Evolutionary conservation across 2,329 filamentous ascomycete species (phyloP).

Genomic region (Pseudophaeomoniella oleicola): DNA sequence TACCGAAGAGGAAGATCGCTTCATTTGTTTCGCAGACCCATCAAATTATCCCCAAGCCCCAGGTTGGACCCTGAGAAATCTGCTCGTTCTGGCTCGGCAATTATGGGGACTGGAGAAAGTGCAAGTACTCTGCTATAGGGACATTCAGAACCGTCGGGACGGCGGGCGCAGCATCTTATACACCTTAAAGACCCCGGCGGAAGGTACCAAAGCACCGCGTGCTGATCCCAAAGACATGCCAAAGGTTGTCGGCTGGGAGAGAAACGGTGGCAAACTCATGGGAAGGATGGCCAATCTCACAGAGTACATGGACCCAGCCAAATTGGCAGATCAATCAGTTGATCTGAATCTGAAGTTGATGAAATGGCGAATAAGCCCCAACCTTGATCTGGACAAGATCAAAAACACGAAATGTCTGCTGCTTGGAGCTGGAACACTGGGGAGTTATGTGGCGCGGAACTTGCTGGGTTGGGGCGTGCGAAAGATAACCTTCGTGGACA

Average conservation of each 20-base stretch:
- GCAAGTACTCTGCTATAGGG: slow-evolving; percentile 81
- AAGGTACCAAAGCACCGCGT: slow-evolving; percentile 8
- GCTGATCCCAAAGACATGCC: slow-evolving; percentile 41
- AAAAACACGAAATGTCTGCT: slow-evolving; percentile 83
- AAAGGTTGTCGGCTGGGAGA: slow-evolving; percentile 91
- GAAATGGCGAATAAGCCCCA: slow-evolving; percentile 93
- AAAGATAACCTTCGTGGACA: slow-evolving; percentile 92
- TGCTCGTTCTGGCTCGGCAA: slow-evolving; percentile 70
- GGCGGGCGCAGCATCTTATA: slow-evolving; percentile 71
- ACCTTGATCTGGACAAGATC: slow-evolving; percentile 72
- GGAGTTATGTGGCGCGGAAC: slow-evolving; percentile 84
- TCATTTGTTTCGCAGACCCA: slow-evolving; percentile 77
- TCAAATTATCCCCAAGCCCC: slow-evolving; percentile 80
- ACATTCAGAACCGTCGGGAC: slow-evolving; percentile 62
- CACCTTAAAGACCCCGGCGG: slow-evolving; percentile 29
- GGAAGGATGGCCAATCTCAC: slow-evolving; percentile 69
- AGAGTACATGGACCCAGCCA: slow-evolving; percentile 83
- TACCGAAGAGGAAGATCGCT: slow-evolving; percentile 57
- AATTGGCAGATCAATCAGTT: slow-evolving; percentile 80
- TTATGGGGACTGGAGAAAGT: slow-evolving; percentile 63
- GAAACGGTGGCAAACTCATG: slow-evolving; percentile 65
- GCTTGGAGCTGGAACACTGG: slow-evolving; percentile 82
- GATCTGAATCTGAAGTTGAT: slow-evolving; percentile 95
- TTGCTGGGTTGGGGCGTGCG: slow-evolving; percentile 91
- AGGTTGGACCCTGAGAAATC: slow-evolving; percentile 84